Evolutionary conservation across 805 yeast species (phyloP), one percentile per base, ranked within the genome.

Genomic region (Saccharomycopsis amapae): DNA sequence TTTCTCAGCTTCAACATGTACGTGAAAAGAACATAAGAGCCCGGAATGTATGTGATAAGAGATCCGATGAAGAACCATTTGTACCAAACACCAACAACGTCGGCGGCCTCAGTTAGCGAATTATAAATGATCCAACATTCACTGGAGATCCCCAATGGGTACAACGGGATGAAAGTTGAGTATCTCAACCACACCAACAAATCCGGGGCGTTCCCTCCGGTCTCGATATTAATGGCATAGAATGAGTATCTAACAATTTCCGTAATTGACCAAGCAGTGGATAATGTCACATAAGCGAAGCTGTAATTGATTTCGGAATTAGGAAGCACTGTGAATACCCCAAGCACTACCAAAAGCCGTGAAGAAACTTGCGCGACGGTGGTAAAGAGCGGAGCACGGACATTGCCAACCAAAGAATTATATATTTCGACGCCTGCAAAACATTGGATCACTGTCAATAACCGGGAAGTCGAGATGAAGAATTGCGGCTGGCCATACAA

Each of bases 101-200:
- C 53, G 42, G 66, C 72, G n/a, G 96, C 95, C 40, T 74, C 76
- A n/a, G 71, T 73, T 42, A 90, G 68, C 0, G 96, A 79, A 46
- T 78, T 63, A 64, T 76, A 81, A 49, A 86, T 72, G 65, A 87
- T 76, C 30, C 70, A 58, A 49, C 84, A 69, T 62, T 93, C 98
- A 51, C 90, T 78, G 1, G 84, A 75, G n/a, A 89, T 96, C 2
- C 98, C 98, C 18, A 83, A 63, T 17, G 98, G 98, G 59, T 93
- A 93, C 53, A 93, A 68, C 2, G 86, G 76, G 54, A 76, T 74
- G 64, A 93, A 93, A 23, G 86, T 66, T 52, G 85, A 84, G 71
- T 93, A 93, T 58, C 98, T 76, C 53, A 87, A 65, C 72, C 81
- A 75, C 17, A 79, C 74, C 54, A 90, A 69, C 58, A 67, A 60